Evolutionary conservation across 2,329 filamentous ascomycete genomes (phyloP), one percentile per base, ranked within the genome.

Genomic region (Aspergillus sp.): DNA sequence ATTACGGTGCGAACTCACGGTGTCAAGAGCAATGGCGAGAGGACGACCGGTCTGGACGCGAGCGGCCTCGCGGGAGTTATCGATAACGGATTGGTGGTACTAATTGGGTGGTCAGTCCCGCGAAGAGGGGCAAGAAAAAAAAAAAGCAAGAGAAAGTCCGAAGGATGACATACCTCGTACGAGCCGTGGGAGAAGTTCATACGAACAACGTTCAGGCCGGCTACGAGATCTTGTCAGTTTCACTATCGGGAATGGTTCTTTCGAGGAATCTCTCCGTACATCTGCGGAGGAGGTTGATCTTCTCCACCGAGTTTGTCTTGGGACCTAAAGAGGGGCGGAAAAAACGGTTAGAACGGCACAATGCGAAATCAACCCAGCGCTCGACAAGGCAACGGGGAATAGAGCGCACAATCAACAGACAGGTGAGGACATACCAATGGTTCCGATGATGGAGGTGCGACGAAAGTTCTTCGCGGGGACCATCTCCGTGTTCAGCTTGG

Each of bases 121-220:
- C 36, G 36, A 42, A n/a, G 20, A 49, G 24, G 32, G n/a, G 29
- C 12, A 26, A 47, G 26, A 18, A 22, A 45, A 16, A 16, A 54
- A 32, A 20, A 54, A 32, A 22, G 45, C 11, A 47, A 47, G 20
- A 24, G 6, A 47, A 22, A 47, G 12, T 16, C 18, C 11, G 4
- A 3, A 20, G 26, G 39, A 55, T 52, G 46, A 63, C 71, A 62
- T 73, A 84, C 82, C 77, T 89, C 93, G 80, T 98, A 95, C 68
- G 88, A 89, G 73, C 91, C 91, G 80, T 96, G 91, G 67, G 90
- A 96, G 79, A 98, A 98, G 90, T 99, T 99, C 95, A 99, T 99
- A 82, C 95, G 94, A 70, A 98, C 95, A 69, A 99, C 92, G 81
- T 98, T 98, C 73, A 98, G 89, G 80, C 95, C 95, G 67, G 89